Conservation (phyloP, 352 stramenopile species). For the Phytopythium helicoides region DNA sequence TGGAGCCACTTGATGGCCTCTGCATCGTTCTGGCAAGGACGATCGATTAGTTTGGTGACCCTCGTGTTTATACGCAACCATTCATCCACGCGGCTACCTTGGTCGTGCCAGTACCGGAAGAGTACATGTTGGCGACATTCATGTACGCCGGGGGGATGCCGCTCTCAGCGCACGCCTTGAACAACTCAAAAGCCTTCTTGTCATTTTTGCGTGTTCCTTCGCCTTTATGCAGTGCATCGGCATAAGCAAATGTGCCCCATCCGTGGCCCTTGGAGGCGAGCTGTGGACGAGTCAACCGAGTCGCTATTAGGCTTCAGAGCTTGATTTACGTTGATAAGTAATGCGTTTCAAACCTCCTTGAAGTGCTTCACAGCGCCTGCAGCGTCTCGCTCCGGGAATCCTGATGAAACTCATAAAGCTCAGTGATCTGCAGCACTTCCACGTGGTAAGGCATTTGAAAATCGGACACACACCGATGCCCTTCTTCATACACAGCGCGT, state of each 20-base stretch:
- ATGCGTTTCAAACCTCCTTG: too few relatives aligned
- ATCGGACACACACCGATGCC: conserved; percentile 53
- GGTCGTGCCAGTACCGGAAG: conserved; percentile 51
- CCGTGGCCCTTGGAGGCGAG: conserved; percentile 55
- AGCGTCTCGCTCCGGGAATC: conserved; percentile 58
- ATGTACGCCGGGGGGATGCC: conserved; percentile 72
- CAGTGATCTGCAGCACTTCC: too few relatives aligned
- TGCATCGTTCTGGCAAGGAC: conserved; percentile 44
- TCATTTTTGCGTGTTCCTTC: conserved; percentile 74
- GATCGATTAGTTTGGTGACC: too few relatives aligned
- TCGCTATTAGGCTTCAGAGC: too few relatives aligned
- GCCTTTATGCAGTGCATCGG: conserved; percentile 68
- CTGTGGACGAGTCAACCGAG: conserved; percentile 18
- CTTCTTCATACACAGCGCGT: conserved; percentile 80
- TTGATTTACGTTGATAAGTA: too few relatives aligned
- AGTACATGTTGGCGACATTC: conserved; percentile 86
- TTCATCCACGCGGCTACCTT: conserved; percentile 59
- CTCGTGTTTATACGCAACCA: too few relatives aligned
- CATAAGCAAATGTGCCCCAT: conserved; percentile 82
- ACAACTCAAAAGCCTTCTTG: conserved; percentile 80
- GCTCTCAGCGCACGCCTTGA: conserved; percentile 56
- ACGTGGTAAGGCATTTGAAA: too few relatives aligned
- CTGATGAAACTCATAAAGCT: conserved; percentile 20
- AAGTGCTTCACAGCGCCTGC: conserved; percentile 61
- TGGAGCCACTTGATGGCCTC: conserved; percentile 72